These are phyloP conservation scores for Gossypium sturtianum DNA, from an alignment of 345 rosid genomes.

Conservation along the genomic window DNA sequence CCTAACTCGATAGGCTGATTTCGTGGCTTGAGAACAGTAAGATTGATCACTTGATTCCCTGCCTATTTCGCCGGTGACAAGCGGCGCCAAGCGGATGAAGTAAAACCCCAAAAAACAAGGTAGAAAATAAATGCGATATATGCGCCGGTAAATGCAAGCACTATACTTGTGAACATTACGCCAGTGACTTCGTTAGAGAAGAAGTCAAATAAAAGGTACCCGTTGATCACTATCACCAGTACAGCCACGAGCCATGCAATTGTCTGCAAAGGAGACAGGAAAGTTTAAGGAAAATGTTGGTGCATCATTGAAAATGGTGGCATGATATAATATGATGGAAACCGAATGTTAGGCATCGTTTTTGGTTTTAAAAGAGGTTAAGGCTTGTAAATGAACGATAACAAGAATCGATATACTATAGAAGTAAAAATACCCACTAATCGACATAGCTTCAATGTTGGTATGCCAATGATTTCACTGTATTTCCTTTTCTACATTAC, in stretches of 20 bases:
- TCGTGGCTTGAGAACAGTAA: neutral
- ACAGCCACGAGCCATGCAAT: conserved; percentile 78
- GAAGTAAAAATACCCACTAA: neutral
- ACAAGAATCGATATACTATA: neutral
- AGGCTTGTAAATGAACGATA: neutral
- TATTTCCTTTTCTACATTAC: neutral
- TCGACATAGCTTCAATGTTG: neutral
- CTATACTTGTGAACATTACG: conserved; percentile 25
- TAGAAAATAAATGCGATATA: conserved; percentile 68
- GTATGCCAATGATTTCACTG: neutral
- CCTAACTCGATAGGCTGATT: neutral
- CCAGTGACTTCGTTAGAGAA: conserved; percentile 63
- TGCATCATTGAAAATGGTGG: neutral
- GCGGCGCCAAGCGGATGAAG: conserved; percentile 30
- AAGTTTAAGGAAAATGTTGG: neutral
- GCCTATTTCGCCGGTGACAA: conserved; percentile 25
- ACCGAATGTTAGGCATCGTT: neutral
- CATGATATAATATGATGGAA: neutral
- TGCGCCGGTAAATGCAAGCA: conserved; percentile 39
- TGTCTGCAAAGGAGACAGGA: conserved; percentile 31
- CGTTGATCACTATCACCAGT: conserved; percentile 78
- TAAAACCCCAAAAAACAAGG: conserved; percentile 46
- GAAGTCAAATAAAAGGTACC: conserved; percentile 75
- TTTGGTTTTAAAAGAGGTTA: neutral
- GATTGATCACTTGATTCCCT: conserved; percentile 18